Percentiles rank a stretch among this genome's conserved stretches.
Evolutionary conservation across 257 asterid genomes (phyloP).

Genomic region (Paraleonurus japonicus): DNA sequence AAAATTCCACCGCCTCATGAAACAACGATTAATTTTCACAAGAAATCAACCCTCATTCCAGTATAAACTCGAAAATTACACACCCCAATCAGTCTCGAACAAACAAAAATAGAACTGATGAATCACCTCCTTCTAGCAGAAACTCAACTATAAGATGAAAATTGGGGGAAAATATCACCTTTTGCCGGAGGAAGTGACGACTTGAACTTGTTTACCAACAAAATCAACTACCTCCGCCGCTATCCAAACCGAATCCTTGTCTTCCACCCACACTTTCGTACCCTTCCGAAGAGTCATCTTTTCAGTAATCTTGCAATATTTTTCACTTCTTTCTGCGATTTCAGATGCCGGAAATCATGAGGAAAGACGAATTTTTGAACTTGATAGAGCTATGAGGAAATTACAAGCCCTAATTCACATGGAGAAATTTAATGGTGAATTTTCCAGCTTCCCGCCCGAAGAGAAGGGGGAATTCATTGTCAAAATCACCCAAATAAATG

Average conservation of each 20-base stretch:
- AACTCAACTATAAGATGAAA: background rate
- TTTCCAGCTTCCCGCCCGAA: conserved; percentile 80
- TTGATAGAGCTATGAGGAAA: conserved; percentile 27
- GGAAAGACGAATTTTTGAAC: conserved; percentile 4
- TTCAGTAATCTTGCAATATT: conserved; percentile 6
- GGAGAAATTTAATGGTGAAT: conserved; percentile 24
- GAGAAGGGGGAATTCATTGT: conserved; percentile 27
- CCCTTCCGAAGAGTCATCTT: conserved; percentile 76
- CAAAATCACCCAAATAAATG: conserved; percentile 3
- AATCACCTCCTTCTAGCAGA: background rate
- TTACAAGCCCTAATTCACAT: conserved; percentile 48
- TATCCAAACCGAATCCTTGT: conserved; percentile 69
- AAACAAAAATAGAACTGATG: background rate
- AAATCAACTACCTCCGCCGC: conserved; percentile 73
- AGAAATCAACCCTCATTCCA: background rate
- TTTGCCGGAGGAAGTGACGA: conserved; percentile 66
- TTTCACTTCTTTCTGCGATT: conserved; percentile 15
- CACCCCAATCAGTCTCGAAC: background rate
- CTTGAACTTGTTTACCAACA: conserved; percentile 71
- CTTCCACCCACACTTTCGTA: conserved; percentile 88
- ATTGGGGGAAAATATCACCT: conserved; percentile 42
- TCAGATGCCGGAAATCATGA: background rate
- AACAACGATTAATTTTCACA: conserved; percentile 6
- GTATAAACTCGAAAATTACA: background rate
- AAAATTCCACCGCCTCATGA: conserved; percentile 13